Conservation (phyloP, 2,329 filamentous ascomycete species). For the Albophoma yamanashiensis region DNA sequence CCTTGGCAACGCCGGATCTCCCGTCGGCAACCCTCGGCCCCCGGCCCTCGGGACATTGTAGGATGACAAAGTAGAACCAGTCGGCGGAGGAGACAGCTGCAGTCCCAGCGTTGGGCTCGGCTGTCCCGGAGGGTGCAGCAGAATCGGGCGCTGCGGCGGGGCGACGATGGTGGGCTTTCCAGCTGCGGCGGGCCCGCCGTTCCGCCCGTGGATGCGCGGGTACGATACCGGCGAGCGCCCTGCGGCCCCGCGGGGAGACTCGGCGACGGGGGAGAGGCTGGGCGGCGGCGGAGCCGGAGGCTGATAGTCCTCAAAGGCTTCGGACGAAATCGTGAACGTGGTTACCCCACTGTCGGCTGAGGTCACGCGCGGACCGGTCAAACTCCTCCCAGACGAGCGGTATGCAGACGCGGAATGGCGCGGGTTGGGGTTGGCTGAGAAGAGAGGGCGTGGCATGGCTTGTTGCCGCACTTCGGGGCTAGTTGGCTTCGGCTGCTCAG, state of each 20-base stretch:
- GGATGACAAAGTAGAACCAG: constrained; percentile 1
- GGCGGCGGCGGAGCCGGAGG: constrained; percentile 11
- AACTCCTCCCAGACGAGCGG: constrained; percentile 10
- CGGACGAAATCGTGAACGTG: constrained; percentile 19
- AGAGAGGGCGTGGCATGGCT: constrained; percentile 10
- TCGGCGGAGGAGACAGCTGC: constrained; percentile 10
- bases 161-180: constrained; percentile 11
- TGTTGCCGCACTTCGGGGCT: constrained; percentile 1
- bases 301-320: constrained; percentile 10
- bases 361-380: constrained; percentile 12
- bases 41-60: constrained; percentile 1
- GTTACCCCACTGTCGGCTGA: constrained; percentile 22
- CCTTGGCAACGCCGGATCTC: constrained; percentile 11
- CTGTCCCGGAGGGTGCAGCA: constrained; percentile 20
- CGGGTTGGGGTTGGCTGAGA: constrained; percentile 12
- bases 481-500: neutral
- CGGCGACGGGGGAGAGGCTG: constrained; percentile 37
- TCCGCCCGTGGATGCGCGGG: constrained; percentile 16
- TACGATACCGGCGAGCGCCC: constrained; percentile 21
- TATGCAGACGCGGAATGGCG: constrained; percentile 10
- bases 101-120: constrained; percentile 31
- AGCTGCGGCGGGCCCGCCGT: constrained; percentile 2
- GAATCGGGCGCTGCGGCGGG: constrained; percentile 21
- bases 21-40: neutral
- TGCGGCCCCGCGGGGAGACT: constrained; percentile 28